These are phyloP conservation scores for Hemileia vastatrix DNA, from an alignment of 1,284 basidiomycete genomes.

Conservation along the genomic window DNA sequence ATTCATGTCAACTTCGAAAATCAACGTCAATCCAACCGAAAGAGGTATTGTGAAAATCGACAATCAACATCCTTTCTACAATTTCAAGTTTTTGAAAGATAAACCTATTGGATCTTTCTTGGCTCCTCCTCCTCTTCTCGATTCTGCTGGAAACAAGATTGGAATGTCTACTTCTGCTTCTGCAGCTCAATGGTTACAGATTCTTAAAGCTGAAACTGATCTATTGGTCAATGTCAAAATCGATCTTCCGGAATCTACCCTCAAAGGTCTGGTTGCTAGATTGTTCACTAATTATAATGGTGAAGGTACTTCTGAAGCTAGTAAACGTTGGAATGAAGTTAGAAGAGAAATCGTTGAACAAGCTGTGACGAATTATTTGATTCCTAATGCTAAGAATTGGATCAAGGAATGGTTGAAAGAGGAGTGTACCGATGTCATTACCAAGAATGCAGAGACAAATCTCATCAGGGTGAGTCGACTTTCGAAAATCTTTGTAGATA, in stretches of 20 bases:
- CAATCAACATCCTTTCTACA: constrained; percentile 73
- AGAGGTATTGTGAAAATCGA: constrained; percentile 83
- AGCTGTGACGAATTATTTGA: constrained; percentile 64
- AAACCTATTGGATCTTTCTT: constrained; percentile 67
- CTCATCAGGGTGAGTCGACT: constrained; percentile 58
- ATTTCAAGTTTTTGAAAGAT: constrained; percentile 84
- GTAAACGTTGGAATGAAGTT: constrained; percentile 81
- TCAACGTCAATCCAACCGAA: constrained; percentile 80
- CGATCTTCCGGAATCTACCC: constrained; percentile 55
- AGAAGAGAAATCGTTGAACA: constrained; percentile 67
- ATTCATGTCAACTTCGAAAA: constrained; percentile 65
- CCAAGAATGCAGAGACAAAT: constrained; percentile 56
- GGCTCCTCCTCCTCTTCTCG: no score
- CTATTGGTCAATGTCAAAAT: constrained; percentile 71
- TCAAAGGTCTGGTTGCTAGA: constrained; percentile 58
- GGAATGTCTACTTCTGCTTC: constrained; percentile 7
- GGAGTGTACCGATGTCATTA: constrained; percentile 75
- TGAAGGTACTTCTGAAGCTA: constrained; percentile 71
- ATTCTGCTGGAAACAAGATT: background rate
- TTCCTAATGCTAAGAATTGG: constrained; percentile 76
- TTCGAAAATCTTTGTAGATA: constrained; percentile 16
- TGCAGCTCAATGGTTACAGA: constrained; percentile 82
- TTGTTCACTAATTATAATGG: constrained; percentile 74
- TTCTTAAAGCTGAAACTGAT: constrained; percentile 80
- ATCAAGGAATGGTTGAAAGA: constrained; percentile 77